These are phyloP conservation scores for Tanacetum coccineum DNA, from an alignment of 129 eudicot species.

Conservation along the genomic window DNA sequence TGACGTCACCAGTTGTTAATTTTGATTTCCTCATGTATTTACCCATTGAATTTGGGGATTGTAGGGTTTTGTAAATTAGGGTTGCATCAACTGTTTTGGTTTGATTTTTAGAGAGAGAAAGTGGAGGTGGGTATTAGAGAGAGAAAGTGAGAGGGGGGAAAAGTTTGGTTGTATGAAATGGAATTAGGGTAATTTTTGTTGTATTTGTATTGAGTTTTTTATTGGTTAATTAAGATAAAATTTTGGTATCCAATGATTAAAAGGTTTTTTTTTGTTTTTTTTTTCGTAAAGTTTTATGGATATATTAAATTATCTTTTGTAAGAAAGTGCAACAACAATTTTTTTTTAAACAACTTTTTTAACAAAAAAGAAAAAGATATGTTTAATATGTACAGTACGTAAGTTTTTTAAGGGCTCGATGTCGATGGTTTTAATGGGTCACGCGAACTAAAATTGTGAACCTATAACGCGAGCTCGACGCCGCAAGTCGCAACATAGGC, in stretches of 20 bases:
- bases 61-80: conserved; percentile 13
- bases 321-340: no score
- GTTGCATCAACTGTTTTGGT: conserved; percentile 14
- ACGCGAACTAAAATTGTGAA: no score
- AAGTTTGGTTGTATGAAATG: conserved; percentile 15
- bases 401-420: no score
- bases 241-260: neutral
- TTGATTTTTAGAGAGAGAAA: conserved; percentile 1
- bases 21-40: conserved; percentile 63
- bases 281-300: neutral
- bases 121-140: conserved; percentile 19
- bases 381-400: no score
- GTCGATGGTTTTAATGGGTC: no score
- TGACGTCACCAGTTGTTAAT: conserved; percentile 33
- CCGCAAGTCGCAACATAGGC: no score
- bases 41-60: conserved; percentile 43
- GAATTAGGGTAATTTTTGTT: conserved; percentile 29
- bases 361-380: no score
- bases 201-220: conserved; percentile 22
- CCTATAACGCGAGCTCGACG: no score
- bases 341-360: no score
- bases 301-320: no score
- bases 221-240: neutral
- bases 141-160: conserved; percentile 22
- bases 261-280: neutral